These are phyloP conservation scores for Pistacia atlantica DNA, from an alignment of 345 rosid species.

Conservation along the genomic window DNA sequence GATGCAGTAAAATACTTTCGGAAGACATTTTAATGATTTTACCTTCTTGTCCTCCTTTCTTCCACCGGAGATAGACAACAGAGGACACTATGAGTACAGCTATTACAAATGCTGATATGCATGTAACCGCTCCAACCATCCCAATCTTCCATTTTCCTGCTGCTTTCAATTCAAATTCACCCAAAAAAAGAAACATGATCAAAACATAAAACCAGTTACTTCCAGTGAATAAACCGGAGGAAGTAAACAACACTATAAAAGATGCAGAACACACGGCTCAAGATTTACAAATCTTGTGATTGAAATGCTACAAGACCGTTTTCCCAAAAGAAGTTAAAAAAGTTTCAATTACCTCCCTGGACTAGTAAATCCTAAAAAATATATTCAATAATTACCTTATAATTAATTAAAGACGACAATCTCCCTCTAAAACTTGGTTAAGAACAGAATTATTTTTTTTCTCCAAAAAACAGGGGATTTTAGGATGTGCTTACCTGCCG, in stretches of 20 bases:
- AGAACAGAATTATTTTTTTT: no score
- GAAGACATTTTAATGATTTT: not conserved
- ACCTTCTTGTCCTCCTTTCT: slow-evolving; percentile 27
- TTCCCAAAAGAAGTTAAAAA: no score
- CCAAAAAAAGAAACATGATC: not conserved
- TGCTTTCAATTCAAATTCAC: not conserved
- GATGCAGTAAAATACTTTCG: no score
- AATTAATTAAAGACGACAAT: no score
- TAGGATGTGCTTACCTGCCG: slow-evolving; percentile 22
- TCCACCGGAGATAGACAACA: slow-evolving; percentile 6
- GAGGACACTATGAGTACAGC: slow-evolving; percentile 23
- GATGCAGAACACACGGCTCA: not conserved
- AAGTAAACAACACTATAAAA: not conserved
- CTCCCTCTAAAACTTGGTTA: no score
- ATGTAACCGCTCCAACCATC: slow-evolving; percentile 14
- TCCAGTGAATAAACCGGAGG: not conserved
- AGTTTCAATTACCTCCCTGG: no score
- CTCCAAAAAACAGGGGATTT: no score
- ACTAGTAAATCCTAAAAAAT: no score
- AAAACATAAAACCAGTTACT: not conserved
- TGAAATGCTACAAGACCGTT: not conserved
- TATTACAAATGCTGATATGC: slow-evolving; percentile 11
- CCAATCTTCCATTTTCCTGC: slow-evolving; percentile 28
- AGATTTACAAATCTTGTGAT: not conserved
- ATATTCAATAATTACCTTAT: no score